phyloP scores from a whole-genome alignment of 306 rosid species.

The Cucumis melo region DNA sequence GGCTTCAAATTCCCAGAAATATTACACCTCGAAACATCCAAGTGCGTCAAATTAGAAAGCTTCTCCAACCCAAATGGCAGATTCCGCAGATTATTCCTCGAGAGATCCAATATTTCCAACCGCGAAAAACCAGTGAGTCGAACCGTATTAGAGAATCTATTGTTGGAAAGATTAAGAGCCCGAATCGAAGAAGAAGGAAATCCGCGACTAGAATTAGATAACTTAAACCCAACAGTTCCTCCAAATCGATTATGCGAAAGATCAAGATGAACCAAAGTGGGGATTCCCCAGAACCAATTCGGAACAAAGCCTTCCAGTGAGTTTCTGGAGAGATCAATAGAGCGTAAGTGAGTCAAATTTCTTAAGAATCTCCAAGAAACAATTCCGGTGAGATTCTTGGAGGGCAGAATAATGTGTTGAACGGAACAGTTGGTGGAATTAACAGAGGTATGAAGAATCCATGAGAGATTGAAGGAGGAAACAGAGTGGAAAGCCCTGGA shows the following conservation, averaged over 20 bases:
- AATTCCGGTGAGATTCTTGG: slow-evolving; percentile 45
- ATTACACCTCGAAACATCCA: slow-evolving; percentile 53
- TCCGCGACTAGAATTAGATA: background rate
- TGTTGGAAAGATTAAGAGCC: slow-evolving; percentile 54
- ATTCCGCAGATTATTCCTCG: slow-evolving; percentile 28
- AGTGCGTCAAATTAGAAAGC: slow-evolving; percentile 27
- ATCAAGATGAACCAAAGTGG: slow-evolving; percentile 28
- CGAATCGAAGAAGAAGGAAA: slow-evolving; percentile 31
- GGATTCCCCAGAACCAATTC: slow-evolving; percentile 46
- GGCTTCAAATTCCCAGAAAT: slow-evolving; percentile 45
- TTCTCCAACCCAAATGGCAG: slow-evolving; percentile 47
- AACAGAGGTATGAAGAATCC: slow-evolving; percentile 13
- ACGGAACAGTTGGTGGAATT: slow-evolving; percentile 34
- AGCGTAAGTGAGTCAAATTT: slow-evolving; percentile 36
- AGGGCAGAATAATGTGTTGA: slow-evolving; percentile 27
- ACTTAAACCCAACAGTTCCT: slow-evolving; percentile 40
- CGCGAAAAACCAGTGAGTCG: slow-evolving; percentile 39
- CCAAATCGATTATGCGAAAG: slow-evolving; percentile 57
- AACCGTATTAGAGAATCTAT: slow-evolving; percentile 55
- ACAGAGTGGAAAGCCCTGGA: slow-evolving; percentile 52
- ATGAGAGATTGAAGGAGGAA: slow-evolving; percentile 40
- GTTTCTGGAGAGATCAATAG: slow-evolving; percentile 60
- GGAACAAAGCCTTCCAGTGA: slow-evolving; percentile 51
- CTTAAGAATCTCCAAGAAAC: slow-evolving; percentile 54
- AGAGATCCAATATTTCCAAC: slow-evolving; percentile 50